Percentiles rank a stretch among this genome's conserved stretches.
These are phyloP conservation scores for Saprolegnia diclina DNA, from an alignment of 352 stramenopile species.

Conservation along the genomic window DNA sequence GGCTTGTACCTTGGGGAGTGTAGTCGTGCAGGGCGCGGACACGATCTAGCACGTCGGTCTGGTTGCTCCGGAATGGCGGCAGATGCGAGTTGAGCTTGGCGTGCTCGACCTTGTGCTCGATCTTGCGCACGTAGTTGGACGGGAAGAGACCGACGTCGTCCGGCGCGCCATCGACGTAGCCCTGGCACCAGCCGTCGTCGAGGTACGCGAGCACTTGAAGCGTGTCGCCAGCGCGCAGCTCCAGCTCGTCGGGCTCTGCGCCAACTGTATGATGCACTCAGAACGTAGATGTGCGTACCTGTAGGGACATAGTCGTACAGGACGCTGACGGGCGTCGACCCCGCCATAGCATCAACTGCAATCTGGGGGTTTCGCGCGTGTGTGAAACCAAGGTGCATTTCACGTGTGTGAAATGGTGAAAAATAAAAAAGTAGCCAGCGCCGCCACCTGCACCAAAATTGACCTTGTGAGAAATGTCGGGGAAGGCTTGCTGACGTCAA, in stretches of 20 bases:
- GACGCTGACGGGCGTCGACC: background rate
- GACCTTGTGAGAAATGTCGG: too few relatives aligned
- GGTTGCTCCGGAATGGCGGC: background rate
- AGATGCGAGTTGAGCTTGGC: slow-evolving; percentile 5
- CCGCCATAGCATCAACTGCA: background rate
- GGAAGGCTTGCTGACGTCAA: too few relatives aligned
- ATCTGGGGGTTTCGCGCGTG: background rate
- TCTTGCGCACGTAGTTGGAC: background rate
- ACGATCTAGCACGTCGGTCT: background rate
- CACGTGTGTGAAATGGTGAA: background rate
- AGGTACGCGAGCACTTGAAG: slow-evolving; percentile 4
- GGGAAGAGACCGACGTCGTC: background rate
- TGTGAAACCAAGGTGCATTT: background rate
- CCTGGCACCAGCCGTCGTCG: slow-evolving; percentile 25
- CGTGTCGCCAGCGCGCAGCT: background rate
- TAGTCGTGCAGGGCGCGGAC: slow-evolving; percentile 17
- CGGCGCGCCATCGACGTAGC: background rate
- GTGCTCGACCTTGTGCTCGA: background rate
- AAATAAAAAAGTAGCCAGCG: background rate
- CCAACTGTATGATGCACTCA: background rate
- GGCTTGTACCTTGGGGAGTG: background rate
- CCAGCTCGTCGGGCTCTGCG: slow-evolving; percentile 11
- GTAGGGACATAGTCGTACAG: slow-evolving; percentile 18
- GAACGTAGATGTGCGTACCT: background rate
- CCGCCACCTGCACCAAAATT: too few relatives aligned